Percentiles rank a stretch among this genome's conserved stretches.
These are phyloP conservation scores for Leccinellum albellum DNA, from an alignment of 768 basidiomycete genomes.

Conservation along the genomic window DNA sequence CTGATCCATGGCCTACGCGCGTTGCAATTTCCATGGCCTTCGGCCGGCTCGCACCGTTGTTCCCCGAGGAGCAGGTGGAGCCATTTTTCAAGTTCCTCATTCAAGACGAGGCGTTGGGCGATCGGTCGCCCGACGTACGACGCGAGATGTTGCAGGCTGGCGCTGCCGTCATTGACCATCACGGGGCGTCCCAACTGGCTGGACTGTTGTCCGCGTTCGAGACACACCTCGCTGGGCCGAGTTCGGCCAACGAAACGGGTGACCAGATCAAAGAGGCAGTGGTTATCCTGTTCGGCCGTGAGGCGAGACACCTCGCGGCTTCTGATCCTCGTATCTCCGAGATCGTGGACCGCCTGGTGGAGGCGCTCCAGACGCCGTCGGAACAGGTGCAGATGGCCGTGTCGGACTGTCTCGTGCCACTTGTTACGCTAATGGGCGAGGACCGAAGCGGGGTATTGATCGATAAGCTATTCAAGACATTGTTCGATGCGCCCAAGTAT, in stretches of 20 bases:
- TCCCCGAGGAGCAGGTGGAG: constrained; percentile 57
- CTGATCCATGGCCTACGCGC: constrained; percentile 86
- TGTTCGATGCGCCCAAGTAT: constrained; percentile 81
- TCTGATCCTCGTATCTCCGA: constrained; percentile 72
- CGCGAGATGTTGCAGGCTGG: constrained; percentile 86
- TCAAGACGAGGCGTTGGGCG: constrained; percentile 82
- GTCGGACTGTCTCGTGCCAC: constrained; percentile 88
- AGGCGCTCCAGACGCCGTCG: constrained; percentile 88
- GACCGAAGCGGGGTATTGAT: constrained; percentile 50
- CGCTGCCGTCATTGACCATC: constrained; percentile 73
- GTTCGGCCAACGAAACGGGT: constrained; percentile 61
- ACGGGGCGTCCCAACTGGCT: constrained; percentile 69
- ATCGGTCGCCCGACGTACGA: constrained; percentile 76
- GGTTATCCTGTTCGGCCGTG: constrained; percentile 89
- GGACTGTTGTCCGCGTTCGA: constrained; percentile 82
- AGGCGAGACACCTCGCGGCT: constrained; percentile 81
- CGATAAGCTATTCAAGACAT: constrained; percentile 70
- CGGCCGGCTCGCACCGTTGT: constrained; percentile 59
- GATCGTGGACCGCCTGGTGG: constrained; percentile 82
- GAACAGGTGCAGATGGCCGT: constrained; percentile 97
- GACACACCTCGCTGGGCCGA: constrained; percentile 54
- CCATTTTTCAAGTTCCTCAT: constrained; percentile 85
- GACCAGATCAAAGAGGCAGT: constrained; percentile 94
- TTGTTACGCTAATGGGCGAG: constrained; percentile 66
- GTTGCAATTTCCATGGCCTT: constrained; percentile 71